Evolutionary conservation across 139 green algal genomes (phyloP).

Genomic region (Picochlorum sp.): DNA sequence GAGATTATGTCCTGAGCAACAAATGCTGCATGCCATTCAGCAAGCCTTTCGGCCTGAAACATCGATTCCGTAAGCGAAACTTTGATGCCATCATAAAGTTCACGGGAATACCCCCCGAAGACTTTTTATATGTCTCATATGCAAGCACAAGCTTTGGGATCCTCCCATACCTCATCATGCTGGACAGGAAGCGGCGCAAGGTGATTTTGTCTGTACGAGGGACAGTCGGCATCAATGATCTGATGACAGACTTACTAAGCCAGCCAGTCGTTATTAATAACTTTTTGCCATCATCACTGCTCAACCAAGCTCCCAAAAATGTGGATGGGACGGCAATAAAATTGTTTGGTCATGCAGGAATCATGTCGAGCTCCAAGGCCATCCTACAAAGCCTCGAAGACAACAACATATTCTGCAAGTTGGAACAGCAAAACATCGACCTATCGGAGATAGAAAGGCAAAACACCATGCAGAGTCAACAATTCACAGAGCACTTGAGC

Average conservation of each 20-base stretch:
- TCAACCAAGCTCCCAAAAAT: not conserved
- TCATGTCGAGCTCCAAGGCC: constrained; percentile 26
- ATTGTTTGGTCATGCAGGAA: constrained; percentile 30
- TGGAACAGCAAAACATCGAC: not conserved
- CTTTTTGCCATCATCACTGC: constrained; percentile 9
- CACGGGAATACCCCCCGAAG: not conserved
- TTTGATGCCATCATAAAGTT: not conserved
- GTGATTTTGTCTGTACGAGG: constrained; percentile 29
- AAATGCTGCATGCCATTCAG: not conserved
- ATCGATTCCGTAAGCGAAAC: not conserved
- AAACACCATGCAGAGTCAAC: not conserved
- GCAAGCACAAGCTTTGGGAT: not conserved
- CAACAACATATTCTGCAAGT: constrained; percentile 22
- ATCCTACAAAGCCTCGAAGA: constrained; percentile 39
- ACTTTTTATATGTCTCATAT: not conserved
- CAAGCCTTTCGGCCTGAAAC: not conserved
- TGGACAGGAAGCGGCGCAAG: constrained; percentile 15
- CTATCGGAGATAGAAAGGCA: not conserved
- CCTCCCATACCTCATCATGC: constrained; percentile 39
- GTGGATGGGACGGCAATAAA: constrained; percentile 10
- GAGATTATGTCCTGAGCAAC: not conserved
- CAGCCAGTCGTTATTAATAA: constrained; percentile 10
- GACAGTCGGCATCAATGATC: constrained; percentile 17
- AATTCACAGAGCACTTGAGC: not conserved
- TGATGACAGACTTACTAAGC: constrained; percentile 23